Evolutionary conservation across 257 asterid genomes (phyloP), one percentile per base, ranked within the genome.

Genomic region (Phtheirospermum japonicum): DNA sequence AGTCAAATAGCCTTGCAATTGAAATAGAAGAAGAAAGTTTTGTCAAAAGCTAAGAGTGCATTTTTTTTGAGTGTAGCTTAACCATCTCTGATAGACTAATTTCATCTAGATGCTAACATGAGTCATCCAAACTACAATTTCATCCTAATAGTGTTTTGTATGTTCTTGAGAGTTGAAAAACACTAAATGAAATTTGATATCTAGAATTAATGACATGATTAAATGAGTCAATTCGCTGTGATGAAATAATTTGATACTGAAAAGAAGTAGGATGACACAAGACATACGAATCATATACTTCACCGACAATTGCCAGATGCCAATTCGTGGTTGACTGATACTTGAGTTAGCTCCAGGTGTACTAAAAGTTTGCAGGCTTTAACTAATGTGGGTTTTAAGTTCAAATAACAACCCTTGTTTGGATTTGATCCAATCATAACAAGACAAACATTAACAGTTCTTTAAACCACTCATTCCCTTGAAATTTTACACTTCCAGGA

Each of bases 41-140:
- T 48, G 17, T 45, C 51, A 54, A 53, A 53, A 8, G 37, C 33
- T 36, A 70, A 18, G 42, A 32, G 55, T 6, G 50, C 36, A 59
- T 65, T 40, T 33, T 42, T 61, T 39, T 32, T 9, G 12, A n/a
- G 30, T 51, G 48, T 26, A 23, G 31, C 33, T 16, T 18, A 14
- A 5, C 17, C 14, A 54, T 40, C 48, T 37, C 18, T 43, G 50
- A 43, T 43, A 17, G 50, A 43, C 18, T 40, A 43, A 0, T 13
- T 11, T 67, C 64, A 40, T 54, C 43, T 26, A 66, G 26, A 72
- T 43, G 49, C 34, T 45, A 50, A 51, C 65, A 43, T 43, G 50
- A 43, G 19, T 43, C 19, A 5, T 43, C 50, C 7, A 12, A 54
- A 17, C 54, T 18, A n/a, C 33, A 32, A 45, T 28, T n/a, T 17